Evolutionary conservation across 441 rosid species (phyloP), one percentile per base, ranked within the genome.

Genomic region (Populus hybrid): DNA sequence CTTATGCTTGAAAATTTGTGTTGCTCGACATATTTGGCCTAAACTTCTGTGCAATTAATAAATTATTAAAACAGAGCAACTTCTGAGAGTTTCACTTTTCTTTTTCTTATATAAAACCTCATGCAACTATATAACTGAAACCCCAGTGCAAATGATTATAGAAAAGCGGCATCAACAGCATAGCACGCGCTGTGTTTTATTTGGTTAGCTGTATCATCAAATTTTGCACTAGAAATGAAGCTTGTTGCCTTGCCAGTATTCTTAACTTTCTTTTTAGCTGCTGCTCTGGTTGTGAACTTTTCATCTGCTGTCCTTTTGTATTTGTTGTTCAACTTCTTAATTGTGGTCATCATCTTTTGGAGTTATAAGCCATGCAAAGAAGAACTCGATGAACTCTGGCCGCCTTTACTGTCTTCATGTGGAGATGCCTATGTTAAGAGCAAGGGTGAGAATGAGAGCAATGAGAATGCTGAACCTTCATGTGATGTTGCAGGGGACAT

Each of bases 221-320:
- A 5, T 69, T 66, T 24, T n/a, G 24, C 29, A 21, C 56, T 33
- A 6, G 76, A 64, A 68, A 88, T 88, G 90, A 83, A 81, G 88
- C 45, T 81, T 63, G 68, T 68, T 66, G 75, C 76, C 69, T 50
- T 72, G 18, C 74, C 74, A 4, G 24, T 64, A 42, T 35, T 77
- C 50, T 68, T 84, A 12, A 18, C 76, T 70, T 38, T 84, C 2
- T 73, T 71, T 36, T 65, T 67, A 8, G 77, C 71, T 31, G 63
- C 79, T 70, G n/a, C 81, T 72, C 38, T 82, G 74, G 26, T 81
- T 24, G 31, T 80, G 59, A 82, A 67, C 63, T 36, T 70, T 11
- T 73, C 78, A 18, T 84, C 80, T 28, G 74, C 83, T 35, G 81
- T 85, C 68, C 77, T 79, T 36, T 23, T 84, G 67, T 82, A 82